Evolutionary conservation across 106 monocot genomes (phyloP).

Genomic region (Chionographis japonica): DNA sequence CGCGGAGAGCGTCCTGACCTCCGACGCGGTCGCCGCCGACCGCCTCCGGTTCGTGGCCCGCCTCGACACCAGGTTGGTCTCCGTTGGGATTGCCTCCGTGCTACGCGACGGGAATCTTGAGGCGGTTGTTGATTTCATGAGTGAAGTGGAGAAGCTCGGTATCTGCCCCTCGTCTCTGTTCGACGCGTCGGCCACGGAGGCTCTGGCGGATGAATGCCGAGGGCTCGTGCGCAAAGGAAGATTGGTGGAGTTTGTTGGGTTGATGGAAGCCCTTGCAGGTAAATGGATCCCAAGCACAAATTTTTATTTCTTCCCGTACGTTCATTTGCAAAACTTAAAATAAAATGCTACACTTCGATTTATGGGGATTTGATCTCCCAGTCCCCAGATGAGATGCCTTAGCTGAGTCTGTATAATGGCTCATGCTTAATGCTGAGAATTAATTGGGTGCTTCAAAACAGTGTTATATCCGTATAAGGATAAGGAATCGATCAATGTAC

Average conservation of each 20-base stretch:
- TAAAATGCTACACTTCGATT: no score
- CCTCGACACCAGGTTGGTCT: conserved; percentile 27
- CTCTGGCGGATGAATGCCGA: conserved; percentile 33
- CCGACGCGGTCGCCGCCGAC: conserved; percentile 30
- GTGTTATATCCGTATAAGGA: no score
- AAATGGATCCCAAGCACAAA: background rate
- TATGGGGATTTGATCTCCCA: no score
- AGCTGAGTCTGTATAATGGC: no score
- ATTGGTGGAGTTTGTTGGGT: conserved; percentile 51
- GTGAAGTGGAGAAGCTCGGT: conserved; percentile 33
- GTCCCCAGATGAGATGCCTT: no score
- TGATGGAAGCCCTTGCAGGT: conserved; percentile 69
- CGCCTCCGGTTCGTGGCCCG: conserved; percentile 29
- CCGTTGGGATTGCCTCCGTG: conserved; percentile 22
- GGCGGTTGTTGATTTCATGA: conserved; percentile 48
- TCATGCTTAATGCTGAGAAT: no score
- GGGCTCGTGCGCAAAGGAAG: conserved; percentile 24
- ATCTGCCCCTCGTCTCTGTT: conserved; percentile 34
- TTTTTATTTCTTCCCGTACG: background rate
- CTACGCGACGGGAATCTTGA: conserved; percentile 24
- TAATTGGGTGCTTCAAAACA: background rate
- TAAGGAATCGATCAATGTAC: no score
- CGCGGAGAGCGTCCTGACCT: conserved; percentile 47
- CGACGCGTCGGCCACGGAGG: conserved; percentile 28
- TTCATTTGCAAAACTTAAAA: no score